A percentile compares a stretch with the other conserved stretches of the same genome.
Conservation (phyloP, 2,329 filamentous ascomycete genomes). For the Bisporella sp. region DNA sequence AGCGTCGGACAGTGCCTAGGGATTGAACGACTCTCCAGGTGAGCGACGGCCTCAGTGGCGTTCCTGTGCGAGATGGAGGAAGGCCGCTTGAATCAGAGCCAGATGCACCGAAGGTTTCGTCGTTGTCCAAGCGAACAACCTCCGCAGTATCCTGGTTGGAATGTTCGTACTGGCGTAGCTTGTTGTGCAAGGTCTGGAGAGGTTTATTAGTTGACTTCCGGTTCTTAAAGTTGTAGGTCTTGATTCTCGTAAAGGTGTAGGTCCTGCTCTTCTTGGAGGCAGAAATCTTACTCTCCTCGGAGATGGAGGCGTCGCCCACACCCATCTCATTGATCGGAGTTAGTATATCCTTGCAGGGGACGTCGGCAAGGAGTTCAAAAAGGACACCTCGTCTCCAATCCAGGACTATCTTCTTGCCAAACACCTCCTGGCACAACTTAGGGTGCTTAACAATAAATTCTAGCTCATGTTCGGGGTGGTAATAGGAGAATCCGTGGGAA, state of each 20-base stretch:
- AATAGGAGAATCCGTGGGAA: conserved; percentile 1
- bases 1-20: not conserved
- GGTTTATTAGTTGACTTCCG: not conserved
- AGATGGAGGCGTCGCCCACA: too few species aligned
- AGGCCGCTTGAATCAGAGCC: not conserved
- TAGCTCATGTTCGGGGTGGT: conserved; percentile 3
- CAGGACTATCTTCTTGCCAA: conserved; percentile 3
- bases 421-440: conserved; percentile 1
- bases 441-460: conserved; percentile 7
- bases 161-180: not conserved
- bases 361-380: not conserved
- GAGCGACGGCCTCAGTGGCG: not conserved
- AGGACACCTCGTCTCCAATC: not conserved
- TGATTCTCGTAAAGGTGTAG: too few species aligned
- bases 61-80: not conserved
- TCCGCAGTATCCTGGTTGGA: not conserved
- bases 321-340: not conserved
- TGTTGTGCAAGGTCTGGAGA: not conserved
- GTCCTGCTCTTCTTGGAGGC: not conserved
- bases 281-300: too few species aligned
- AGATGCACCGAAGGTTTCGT: not conserved
- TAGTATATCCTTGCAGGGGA: not conserved
- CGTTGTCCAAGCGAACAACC: not conserved
- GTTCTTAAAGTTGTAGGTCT: not conserved
- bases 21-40: not conserved